Base-by-base conservation (phyloP, 2,329 filamentous ascomycete genomes). In the Delphinella strobiligena region DNA sequence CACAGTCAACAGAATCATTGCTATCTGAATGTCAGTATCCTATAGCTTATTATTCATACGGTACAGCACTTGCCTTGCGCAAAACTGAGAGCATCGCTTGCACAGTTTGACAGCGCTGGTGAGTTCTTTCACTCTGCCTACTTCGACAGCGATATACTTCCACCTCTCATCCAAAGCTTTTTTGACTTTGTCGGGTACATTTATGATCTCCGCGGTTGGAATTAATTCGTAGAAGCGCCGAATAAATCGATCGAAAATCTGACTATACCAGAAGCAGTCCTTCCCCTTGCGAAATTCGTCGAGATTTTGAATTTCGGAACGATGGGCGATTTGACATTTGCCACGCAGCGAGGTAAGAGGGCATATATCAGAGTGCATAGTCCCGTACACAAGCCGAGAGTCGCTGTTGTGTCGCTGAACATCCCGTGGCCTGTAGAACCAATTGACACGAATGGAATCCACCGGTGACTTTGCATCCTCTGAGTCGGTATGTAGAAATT, bases 191-290 rank as follows among this genome's bases (percentile, higher is more conserved):
- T 82, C 81, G 4, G 91, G 91, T 35, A 98, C 91, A 57, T 98
- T 98, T 66, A 96, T 89, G 54, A 98, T 91, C 54, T 83, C 78
- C 45, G 74, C 76, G 11, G 88, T 93, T 1, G 91, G 89, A 45
- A 98, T 89, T 40, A 95, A 83, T 54, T 98, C 91, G 70, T 96
- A 96, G 62, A 89, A 88, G 47, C 93, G 88, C 58, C 94, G 87
- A 48, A 98, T 96, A 65, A 96, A 98, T 43, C 91, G 83, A 64
- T 98, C 91, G 61, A 93, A 96, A 52, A 96, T 76, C 58, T 95
- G 93, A 54, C 94, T 89, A 59, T 85, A 98, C 83, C 88, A 98
- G 60, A 98, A 98, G 50, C 74, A 79, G 62, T 98, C 85, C 51
- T 82, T 81, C 18, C 71, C 75, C 59, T 83, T 89, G 57, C 88